Base-by-base conservation (phyloP, 208 protist species). In the Eutreptiella sp. region DNA sequence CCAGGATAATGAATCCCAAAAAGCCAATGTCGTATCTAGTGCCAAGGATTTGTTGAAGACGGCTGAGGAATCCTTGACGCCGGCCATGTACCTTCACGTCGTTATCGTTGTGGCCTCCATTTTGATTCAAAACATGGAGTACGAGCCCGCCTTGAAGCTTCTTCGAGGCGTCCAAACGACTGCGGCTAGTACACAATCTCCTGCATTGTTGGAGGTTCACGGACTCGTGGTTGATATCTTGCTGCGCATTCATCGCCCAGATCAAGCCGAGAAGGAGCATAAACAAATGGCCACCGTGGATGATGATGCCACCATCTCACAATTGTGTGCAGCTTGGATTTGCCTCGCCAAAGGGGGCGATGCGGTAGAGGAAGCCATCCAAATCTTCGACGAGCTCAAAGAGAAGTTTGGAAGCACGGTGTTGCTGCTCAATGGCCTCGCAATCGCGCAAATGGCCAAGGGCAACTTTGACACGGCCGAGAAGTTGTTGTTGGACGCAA, bases 241-340 rank as follows among this genome's bases (percentile, higher is more conserved):
- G 29, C 70, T 92, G 31, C 55, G 72, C 3, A 61, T 92, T 34
- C 72, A 87, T 63, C 74, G 84, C 4, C 35, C 68, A 5, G 88
- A 92, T 35, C 63, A 85, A 46, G 86, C 88, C 0, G 58, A 69
- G 21, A 52, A 63, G 11, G 76, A 89, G 67, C 70, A 89, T 19
- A 69, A 75, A 36, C 48, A 24, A 16, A 92, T 94, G 85, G 74
- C 84, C 53, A 57, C 79, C 42, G n/a, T 79, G 21, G 80, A 92
- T 64, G 79, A 90, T 26, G 86, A 92, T 57, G 74, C 83, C 1
- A 60, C 83, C 5, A 27, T 87, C 7, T 83, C 84, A 9, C 58
- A 87, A n/a, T 57, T 94, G 16, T 72, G 68, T 39, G 57, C 54
- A 1, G 85, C 84, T 35, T 64, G 79, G 27, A 77, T 87, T 3